Evolutionary conservation across 495 filamentous ascomycete genomes (phyloP), one percentile per base, ranked within the genome.

Genomic region (Xylaria intraflava): DNA sequence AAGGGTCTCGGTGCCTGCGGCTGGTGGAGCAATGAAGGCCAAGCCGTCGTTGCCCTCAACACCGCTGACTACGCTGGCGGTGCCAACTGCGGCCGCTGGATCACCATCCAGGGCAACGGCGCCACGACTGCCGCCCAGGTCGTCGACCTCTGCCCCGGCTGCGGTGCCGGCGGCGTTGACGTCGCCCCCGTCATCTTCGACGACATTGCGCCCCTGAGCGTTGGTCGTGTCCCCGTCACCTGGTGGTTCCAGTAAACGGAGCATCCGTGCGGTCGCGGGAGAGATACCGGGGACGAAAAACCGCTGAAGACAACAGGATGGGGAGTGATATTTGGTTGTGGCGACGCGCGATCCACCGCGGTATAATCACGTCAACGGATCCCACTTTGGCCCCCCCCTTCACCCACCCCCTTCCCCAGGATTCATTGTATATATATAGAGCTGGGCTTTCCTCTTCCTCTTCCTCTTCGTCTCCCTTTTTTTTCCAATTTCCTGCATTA

Each of bases 161-260:
- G 51, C 24, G 23, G 23, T 17, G 10, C 42, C 1, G 10, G 24
- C n/a, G 51, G 42, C 2, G 40, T 53, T 19, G 51, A 53, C 24
- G 51, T 46, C 24, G 19, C 51, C 24, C 42, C 51, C 7, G 51
- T 35, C 12, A 53, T 53, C 42, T 53, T 53, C 24, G 51, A 53
- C 22, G 51, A 53, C 26, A 53, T 53, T 40, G 51, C 42, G 14
- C 6, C 23, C 30, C 33, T 46, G 14, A 12, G 9, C 24, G 42
- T 39, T 16, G 51, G 51, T 24, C 42, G 42, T 5, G 24, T 19
- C 17, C 43, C 19, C n/a, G 51, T 53, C 17, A 53, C 14, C 42
- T 53, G 51, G 51, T 53, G 45, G n/a, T 53, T 53, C 42, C 51
- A 53, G 51, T 53, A 53, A 35, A 40, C 39, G 51, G 24, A n/a